Evolutionary conservation across 1,284 basidiomycete species (phyloP), one percentile per base, ranked within the genome.

Genomic region (Puccinia triticina): DNA sequence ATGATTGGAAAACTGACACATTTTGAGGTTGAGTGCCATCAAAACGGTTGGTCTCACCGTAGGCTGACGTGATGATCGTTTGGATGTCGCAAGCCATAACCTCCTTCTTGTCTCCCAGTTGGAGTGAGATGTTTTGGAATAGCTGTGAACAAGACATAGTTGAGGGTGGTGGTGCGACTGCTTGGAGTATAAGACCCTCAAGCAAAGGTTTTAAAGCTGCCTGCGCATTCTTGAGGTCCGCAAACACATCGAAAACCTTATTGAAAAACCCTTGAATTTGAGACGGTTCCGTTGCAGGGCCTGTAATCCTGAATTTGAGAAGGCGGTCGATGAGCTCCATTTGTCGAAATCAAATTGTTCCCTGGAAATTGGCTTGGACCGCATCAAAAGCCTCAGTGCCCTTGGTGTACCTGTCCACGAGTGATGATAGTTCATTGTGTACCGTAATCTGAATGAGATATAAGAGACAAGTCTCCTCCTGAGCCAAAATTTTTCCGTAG

Each of bases 401-500:
- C 21, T 23, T 32, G 12, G 26, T 34, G 32, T 18, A 48, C 16
- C 53, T 10, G 46, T 72, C 26, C 1, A 72, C 69, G 16, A 53
- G 46, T 4, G 43, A 50, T 1, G 46, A 48, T 32, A 72, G 26
- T 50, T 72, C 26, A 18, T 72, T 26, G n/a, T 29, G 46, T 0
- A 72, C 26, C 4, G 69, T 72, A 4, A 34, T 53, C 26, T 72
- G 69, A 16, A 72, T 72, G n/a, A 72, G 69, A 23, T 53, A 72
- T 0, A 72, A 21, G 0, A 72, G 11, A 23, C 46, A 53, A 18
- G 46, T 32, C 0, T 46, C 7, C 48, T 72, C 50, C 7, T 48
- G 46, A 0, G 2, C 12, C 2, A 26, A 14, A 4, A 72, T 16
- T 7, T 18, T 29, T 4, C n/a, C 7, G 32, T 72, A 72, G 21